Conservation (phyloP, 2,329 filamentous ascomycete species). For the Xylariaceae sp. region DNA sequence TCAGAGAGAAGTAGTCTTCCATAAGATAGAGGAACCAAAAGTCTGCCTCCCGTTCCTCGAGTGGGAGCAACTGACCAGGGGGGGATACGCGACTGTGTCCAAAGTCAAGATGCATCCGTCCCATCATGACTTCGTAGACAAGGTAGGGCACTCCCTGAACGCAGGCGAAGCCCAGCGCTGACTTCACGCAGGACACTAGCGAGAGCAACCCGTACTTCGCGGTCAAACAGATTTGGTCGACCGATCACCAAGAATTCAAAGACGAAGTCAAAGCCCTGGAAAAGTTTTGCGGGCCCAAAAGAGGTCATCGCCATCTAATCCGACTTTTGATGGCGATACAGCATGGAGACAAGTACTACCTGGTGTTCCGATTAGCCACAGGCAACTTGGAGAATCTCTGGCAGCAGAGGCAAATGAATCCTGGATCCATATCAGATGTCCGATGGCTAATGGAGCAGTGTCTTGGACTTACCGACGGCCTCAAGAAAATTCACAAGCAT, state of each 20-base stretch:
- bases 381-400: conserved; percentile 11
- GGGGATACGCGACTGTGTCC: conserved; percentile 7
- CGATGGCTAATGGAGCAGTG: conserved; percentile 10
- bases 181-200: neutral
- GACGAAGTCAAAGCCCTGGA: conserved; percentile 7
- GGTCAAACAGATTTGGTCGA: conserved; percentile 8
- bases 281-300: conserved; percentile 4
- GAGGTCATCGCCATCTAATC: conserved; percentile 8
- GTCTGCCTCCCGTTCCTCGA: neutral
- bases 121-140: conserved; percentile 5
- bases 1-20: conserved; percentile 1
- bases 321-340: conserved; percentile 8
- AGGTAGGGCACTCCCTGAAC: neutral
- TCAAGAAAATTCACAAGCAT: conserved; percentile 10
- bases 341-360: conserved; percentile 7
- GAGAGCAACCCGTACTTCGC: conserved; percentile 6
- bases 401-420: conserved; percentile 1
- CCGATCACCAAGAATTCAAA: conserved; percentile 3
- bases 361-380: conserved; percentile 10
- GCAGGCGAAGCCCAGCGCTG: neutral
- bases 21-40: conserved; percentile 3
- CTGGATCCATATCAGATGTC: neutral
- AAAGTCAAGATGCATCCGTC: conserved; percentile 9
- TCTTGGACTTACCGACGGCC: conserved; percentile 7
- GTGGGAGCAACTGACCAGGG: neutral